phyloP scores from a whole-genome alignment of 768 basidiomycete genomes.

The Piloderma croceum region DNA sequence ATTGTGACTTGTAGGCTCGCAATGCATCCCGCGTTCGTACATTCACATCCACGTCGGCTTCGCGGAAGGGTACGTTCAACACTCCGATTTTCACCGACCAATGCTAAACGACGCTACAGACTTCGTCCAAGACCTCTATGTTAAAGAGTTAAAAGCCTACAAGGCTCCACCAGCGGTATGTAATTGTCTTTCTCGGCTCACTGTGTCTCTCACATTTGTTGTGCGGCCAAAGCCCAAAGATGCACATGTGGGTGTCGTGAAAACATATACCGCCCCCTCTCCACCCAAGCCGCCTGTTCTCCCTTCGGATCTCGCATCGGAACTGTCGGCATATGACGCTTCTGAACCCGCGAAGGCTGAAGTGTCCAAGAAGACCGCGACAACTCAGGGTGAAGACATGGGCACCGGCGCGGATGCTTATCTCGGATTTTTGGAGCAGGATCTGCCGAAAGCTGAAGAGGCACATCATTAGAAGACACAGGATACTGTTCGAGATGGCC shows the following conservation, averaged over 20 bases:
- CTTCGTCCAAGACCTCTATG: slow-evolving; percentile 87
- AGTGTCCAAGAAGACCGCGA: slow-evolving; percentile 25
- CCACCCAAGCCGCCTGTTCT: slow-evolving; percentile 70
- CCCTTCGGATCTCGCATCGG: slow-evolving; percentile 80
- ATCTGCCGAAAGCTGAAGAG: slow-evolving; percentile 60
- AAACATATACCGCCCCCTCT: slow-evolving; percentile 70
- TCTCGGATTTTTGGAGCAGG: slow-evolving; percentile 77
- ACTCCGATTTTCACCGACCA: slow-evolving; percentile 23
- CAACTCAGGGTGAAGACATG: slow-evolving; percentile 30
- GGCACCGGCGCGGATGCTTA: slow-evolving; percentile 66
- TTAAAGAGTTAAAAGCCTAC: slow-evolving; percentile 86
- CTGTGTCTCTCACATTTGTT: background rate
- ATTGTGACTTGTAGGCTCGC: slow-evolving; percentile 16
- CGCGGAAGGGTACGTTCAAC: slow-evolving; percentile 56
- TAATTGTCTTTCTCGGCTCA: slow-evolving; percentile 12
- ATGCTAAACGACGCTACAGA: slow-evolving; percentile 42
- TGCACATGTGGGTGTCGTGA: slow-evolving; percentile 84
- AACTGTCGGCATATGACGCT: slow-evolving; percentile 81
- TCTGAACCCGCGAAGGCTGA: slow-evolving; percentile 59
- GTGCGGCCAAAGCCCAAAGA: slow-evolving; percentile 63
- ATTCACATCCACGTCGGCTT: slow-evolving; percentile 54
- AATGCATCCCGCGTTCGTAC: slow-evolving; percentile 45
- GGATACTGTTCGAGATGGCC: too few species aligned
- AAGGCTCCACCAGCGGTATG: slow-evolving; percentile 70
- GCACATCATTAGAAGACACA: slow-evolving; percentile 25